Evolutionary conservation across 2,329 filamentous ascomycete species (phyloP), one percentile per base, ranked within the genome.

Genomic region (Anisogramma anomala): DNA sequence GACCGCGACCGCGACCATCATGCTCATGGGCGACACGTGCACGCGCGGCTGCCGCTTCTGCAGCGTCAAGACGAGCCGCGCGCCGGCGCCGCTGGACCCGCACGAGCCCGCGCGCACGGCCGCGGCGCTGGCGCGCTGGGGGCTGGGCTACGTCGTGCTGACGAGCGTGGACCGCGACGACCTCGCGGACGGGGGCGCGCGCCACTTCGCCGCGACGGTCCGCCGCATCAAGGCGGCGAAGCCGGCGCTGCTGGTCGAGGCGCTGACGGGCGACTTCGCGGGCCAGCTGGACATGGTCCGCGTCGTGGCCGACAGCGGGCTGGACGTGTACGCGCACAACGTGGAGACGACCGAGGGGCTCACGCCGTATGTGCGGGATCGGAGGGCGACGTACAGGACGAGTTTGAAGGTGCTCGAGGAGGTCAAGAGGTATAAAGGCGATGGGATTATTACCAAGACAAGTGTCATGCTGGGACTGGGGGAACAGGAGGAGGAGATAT

Each of bases 21-120:
- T 98, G 91, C 68, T 98, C 35, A 96, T 96, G 88, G 91, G 91
- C 49, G 91, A 98, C 61, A 96, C 89, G 7, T 98, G 91, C 64
- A 98, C 91, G 14, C 76, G 91, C 46, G 91, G 89, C 14, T 98
- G 91, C 64, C 78, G 91, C 39, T 98, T 98, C 69, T 98, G 91
- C 72, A 86, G 82, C 50, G 91, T 98, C 39, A 96, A 96, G 72
- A 98, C 91, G 3, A 80, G 68, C 44, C 79, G 83, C 32, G 65
- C 69, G 1, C 79, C 86, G 10, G 65, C 80, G 31, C 84, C 91
- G 9, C 72, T 98, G 36, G 91, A 98, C 59, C 84, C 85, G 2
- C 89, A 96, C 62, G 91, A 98, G 65, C 91, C 91, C 1, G 91
- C 98, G 69, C 81, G 98, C 63, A 94, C 87, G 2, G 88, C 91